Evolutionary conservation across 1,139 yeast genomes (phyloP).

Genomic region (Debaryomyces coudertii): DNA sequence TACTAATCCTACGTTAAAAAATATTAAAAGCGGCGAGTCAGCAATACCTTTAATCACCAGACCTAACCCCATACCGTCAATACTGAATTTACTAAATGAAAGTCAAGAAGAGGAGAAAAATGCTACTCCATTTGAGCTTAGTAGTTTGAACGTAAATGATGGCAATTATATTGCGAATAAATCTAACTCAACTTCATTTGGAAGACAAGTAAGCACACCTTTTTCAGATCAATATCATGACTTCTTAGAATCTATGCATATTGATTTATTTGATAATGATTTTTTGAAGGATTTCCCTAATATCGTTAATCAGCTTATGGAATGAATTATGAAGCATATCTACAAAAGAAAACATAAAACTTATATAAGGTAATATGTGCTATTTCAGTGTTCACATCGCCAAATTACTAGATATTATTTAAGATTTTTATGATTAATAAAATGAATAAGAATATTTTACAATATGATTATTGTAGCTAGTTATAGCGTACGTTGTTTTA

Average conservation of each 20-base stretch:
- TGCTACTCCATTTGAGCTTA: background rate
- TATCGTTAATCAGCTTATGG: constrained; percentile 20
- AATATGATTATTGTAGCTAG: constrained; percentile 1
- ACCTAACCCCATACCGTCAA: background rate
- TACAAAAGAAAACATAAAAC: background rate
- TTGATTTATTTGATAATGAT: constrained; percentile 35
- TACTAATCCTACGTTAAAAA: background rate
- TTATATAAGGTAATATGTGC: too few relatives aligned
- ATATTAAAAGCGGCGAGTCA: background rate
- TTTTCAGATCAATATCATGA: constrained; percentile 23
- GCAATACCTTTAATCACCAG: background rate
- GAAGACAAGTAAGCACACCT: background rate
- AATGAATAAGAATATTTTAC: background rate
- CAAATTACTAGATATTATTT: too few relatives aligned
- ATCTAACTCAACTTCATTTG: background rate
- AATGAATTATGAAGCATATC: background rate
- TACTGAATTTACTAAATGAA: background rate
- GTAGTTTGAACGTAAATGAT: background rate
- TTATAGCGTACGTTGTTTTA: constrained; percentile 11
- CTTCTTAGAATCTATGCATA: constrained; percentile 33
- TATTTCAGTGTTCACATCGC: too few relatives aligned
- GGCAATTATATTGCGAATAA: constrained; percentile 1
- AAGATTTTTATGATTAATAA: background rate
- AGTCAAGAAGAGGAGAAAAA: background rate
- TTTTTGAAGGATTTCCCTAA: constrained; percentile 33